Percentiles rank a stretch among this genome's conserved stretches.
phyloP scores from a whole-genome alignment of 352 stramenopile species.

The Pilasporangium apinafurcum region DNA sequence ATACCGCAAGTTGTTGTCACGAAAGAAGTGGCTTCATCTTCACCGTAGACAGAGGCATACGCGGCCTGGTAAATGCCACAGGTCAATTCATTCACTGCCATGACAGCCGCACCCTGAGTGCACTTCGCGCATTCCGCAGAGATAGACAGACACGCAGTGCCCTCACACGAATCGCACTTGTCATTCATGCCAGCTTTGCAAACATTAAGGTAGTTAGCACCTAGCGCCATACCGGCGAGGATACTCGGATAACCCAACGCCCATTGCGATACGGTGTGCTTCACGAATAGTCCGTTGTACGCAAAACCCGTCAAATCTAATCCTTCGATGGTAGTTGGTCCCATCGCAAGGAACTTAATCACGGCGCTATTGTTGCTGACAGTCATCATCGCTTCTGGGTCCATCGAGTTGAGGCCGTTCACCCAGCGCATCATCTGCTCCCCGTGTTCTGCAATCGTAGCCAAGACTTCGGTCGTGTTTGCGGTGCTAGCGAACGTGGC shows the following conservation, averaged over 20 bases:
- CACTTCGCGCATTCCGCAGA: conserved; percentile 29
- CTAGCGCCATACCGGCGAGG: conserved; percentile 47
- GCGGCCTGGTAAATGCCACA: conserved; percentile 32
- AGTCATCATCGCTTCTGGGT: conserved; percentile 57
- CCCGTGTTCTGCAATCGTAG: conserved; percentile 29
- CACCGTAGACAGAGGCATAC: conserved; percentile 32
- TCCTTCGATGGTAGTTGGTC: conserved; percentile 21
- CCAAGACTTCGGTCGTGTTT: conserved; percentile 12
- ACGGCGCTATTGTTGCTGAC: conserved; percentile 32
- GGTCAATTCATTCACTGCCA: conserved; percentile 34
- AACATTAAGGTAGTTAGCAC: conserved; percentile 40
- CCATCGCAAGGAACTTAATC: conserved; percentile 25
- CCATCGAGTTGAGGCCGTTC: conserved; percentile 73
- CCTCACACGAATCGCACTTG: conserved; percentile 32
- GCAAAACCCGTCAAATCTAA: conserved; percentile 55
- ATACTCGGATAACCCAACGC: conserved; percentile 69
- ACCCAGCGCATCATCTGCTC: conserved; percentile 67
- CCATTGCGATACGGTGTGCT: conserved; percentile 51
- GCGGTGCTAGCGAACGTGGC: conserved; percentile 30
- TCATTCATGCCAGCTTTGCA: conserved; percentile 34
- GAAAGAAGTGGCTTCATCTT: conserved; percentile 27
- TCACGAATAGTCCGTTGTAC: conserved; percentile 70
- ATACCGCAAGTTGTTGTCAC: conserved; percentile 27
- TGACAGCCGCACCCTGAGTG: conserved; percentile 20
- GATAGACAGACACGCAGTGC: conserved; percentile 27